These are phyloP conservation scores for Euryodendron excelsum DNA, from an alignment of 148 eudicot species.

Conservation along the genomic window DNA sequence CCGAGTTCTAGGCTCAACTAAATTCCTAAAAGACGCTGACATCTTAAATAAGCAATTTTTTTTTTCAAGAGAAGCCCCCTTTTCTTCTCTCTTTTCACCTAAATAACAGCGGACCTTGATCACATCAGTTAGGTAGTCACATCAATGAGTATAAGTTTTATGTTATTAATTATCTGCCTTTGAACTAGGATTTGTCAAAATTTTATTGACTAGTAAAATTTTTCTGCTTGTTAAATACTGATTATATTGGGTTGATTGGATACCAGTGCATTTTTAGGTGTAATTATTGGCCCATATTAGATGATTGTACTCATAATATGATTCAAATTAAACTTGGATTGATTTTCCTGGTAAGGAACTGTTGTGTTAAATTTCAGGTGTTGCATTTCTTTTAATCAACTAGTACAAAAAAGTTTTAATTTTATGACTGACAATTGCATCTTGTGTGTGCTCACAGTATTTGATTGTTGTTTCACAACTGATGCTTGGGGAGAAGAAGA, in stretches of 20 bases:
- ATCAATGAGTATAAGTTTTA: neutral
- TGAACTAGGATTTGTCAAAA: neutral
- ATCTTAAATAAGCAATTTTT: neutral
- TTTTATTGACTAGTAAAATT: neutral
- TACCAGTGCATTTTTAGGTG: neutral
- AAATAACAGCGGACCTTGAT: neutral
- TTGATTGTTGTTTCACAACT: constrained; percentile 76
- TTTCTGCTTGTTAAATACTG: neutral
- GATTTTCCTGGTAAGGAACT: neutral
- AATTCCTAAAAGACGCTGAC: too few species aligned
- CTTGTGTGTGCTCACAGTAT: constrained; percentile 41
- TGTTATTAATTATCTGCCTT: neutral
- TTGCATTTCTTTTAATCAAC: neutral
- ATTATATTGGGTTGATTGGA: neutral
- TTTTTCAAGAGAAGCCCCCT: too few species aligned
- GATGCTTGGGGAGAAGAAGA: constrained; percentile 54
- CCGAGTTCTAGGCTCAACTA: too few species aligned
- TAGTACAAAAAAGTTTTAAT: neutral
- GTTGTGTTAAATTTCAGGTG: neutral
- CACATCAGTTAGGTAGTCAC: neutral
- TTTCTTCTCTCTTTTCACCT: neutral
- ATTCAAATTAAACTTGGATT: neutral
- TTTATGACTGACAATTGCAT: constrained; percentile 5
- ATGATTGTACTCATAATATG: neutral
- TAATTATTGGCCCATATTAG: neutral